Base-by-base conservation (phyloP, 2,329 filamentous ascomycete genomes). In the Aureobasidium sp. region DNA sequence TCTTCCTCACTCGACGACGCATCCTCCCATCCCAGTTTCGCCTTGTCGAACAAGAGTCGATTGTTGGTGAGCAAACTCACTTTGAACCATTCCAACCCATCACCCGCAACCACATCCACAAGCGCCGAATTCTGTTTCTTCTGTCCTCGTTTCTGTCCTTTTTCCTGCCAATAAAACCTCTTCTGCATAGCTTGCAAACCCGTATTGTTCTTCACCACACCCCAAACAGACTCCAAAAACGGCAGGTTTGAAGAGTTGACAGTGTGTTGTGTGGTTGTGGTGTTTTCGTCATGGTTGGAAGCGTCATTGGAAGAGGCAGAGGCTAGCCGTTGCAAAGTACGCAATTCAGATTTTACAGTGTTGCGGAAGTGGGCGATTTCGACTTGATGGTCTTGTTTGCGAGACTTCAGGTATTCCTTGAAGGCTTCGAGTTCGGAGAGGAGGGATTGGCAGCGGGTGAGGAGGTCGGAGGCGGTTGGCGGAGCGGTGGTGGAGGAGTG, bases 11-110 rank as follows among this genome's bases (percentile, higher is more conserved):
- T 74, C 29, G 76, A 76, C 6, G 69, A 72, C 49, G 81, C 80
- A 21, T 74, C 76, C 65, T 84, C 81, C 81, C 84, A 87, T 11
- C 86, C 86, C 62, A 85, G 80, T 70, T 88, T 87, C 3, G 87
- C 86, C 65, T 89, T 79, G 66, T 89, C 86, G 68, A 86, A 86
- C 21, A 88, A 72, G 34, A 90, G 74, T 57, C 86, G 78, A 62
- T 79, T 83, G 65, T 87, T 82, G 0, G 83, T 86, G 29, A 87
- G 75, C 5, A 85, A 86, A 5, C 84, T 87, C 1, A 89, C 81
- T 70, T 88, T 88, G 59, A 86, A 80, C 87, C 86, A 90, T 67
- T 85, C 79, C 62, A 79, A 73, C 11, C 86, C 86, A 69, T 83
- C 79, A 61, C 83, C 77, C 1, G 83, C 79, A 30, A 89, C 81